Conservation (phyloP, 305 asterid genomes). For the Solanum hybrid region DNA sequence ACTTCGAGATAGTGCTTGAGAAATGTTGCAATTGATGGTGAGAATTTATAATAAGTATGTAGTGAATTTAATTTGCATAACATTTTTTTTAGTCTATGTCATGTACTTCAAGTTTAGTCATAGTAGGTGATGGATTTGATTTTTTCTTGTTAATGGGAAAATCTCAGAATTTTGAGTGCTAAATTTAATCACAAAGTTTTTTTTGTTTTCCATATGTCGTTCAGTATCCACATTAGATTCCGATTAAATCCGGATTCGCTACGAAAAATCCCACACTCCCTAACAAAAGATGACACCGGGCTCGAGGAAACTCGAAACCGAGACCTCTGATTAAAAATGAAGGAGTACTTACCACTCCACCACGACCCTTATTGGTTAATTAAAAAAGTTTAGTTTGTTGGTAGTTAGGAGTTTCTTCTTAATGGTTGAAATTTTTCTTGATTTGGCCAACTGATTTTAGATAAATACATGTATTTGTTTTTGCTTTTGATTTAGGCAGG, state of each 20-base stretch:
- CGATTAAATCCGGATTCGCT: fast-evolving
- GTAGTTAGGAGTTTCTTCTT: not conserved
- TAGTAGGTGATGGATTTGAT: constrained; percentile 27
- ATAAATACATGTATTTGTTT: not conserved
- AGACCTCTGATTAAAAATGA: not conserved
- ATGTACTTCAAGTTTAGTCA: constrained; percentile 33
- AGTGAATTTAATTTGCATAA: not conserved
- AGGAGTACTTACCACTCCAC: fast-evolving
- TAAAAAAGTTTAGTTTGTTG: not conserved
- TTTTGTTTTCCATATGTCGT: fast-evolving
- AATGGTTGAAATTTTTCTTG: not conserved
- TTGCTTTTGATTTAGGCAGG: not conserved
- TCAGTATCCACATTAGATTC: not conserved
- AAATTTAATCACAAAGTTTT: too few species aligned
- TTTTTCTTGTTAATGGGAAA: not conserved
- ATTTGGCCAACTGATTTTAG: not conserved
- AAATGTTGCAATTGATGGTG: not conserved
- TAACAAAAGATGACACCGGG: not conserved
- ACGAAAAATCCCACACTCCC: fast-evolving
- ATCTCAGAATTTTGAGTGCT: not conserved
- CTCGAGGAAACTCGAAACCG: fast-evolving
- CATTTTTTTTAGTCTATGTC: constrained; percentile 30
- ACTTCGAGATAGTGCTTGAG: not conserved
- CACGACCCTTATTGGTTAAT: not conserved
- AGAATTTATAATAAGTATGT: constrained; percentile 25